phyloP scores from a whole-genome alignment of 192 early-diverging fungal species.

The Umbelopsis vinacea region DNA sequence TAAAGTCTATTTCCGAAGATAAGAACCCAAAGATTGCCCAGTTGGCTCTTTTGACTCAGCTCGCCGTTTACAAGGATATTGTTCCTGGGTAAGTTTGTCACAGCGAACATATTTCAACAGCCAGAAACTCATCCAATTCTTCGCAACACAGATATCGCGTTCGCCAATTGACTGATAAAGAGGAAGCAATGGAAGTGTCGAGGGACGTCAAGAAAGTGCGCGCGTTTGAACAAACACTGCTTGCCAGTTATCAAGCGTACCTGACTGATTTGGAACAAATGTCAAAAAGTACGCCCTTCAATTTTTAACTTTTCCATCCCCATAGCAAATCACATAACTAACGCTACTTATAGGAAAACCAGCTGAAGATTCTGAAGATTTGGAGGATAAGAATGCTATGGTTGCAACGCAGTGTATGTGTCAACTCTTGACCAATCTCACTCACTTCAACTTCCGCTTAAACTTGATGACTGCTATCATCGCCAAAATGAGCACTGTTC shows the following conservation, averaged over 20 bases:
- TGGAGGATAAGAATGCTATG: slow-evolving; percentile 43
- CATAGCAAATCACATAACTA: neutral
- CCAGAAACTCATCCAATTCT: neutral
- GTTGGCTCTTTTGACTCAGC: slow-evolving; percentile 82
- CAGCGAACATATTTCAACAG: neutral
- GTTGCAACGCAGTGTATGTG: slow-evolving; percentile 84
- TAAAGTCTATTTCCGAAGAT: slow-evolving; percentile 70
- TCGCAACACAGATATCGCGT: slow-evolving; percentile 74
- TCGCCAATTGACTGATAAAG: slow-evolving; percentile 81
- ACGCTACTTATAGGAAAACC: slow-evolving; percentile 33
- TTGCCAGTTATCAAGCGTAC: slow-evolving; percentile 84
- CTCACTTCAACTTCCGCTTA: slow-evolving; percentile 96
- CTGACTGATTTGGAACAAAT: slow-evolving; percentile 71
- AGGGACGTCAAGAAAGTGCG: slow-evolving; percentile 91
- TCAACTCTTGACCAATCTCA: slow-evolving; percentile 75
- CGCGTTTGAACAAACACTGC: slow-evolving; percentile 82
- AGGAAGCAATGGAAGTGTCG: slow-evolving; percentile 75
- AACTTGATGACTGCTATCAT: slow-evolving; percentile 89
- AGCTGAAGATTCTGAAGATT: slow-evolving; percentile 36
- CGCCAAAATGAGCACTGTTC: slow-evolving; percentile 67
- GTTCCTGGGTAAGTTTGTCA: slow-evolving; percentile 67
- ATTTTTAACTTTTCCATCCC: neutral
- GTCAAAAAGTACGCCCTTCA: slow-evolving; percentile 33
- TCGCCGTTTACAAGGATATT: slow-evolving; percentile 95
- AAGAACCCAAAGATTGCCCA: slow-evolving; percentile 69